Evolutionary conservation across 2,329 filamentous ascomycete genomes (phyloP).

Genomic region (Cladosporium halotolerans): DNA sequence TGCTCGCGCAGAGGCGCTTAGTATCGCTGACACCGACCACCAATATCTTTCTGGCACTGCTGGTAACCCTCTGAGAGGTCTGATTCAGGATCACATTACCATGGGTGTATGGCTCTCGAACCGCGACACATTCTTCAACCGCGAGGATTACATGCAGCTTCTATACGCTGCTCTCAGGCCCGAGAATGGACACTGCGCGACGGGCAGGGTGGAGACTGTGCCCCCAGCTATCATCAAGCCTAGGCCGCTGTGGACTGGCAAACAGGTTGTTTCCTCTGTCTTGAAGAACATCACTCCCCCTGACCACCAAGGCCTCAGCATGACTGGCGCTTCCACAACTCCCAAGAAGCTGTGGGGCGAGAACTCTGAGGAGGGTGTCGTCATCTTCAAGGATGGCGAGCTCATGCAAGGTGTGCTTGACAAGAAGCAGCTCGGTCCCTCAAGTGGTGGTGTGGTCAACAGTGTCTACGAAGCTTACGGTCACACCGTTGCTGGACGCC

Average conservation of each 20-base stretch:
- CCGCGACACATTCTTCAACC: conserved; percentile 83
- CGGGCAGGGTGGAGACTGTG: conserved; percentile 73
- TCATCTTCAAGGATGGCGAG: conserved; percentile 80
- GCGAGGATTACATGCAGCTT: conserved; percentile 86
- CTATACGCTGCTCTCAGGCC: conserved; percentile 84
- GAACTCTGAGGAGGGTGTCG: conserved; percentile 68
- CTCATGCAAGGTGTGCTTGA: conserved; percentile 88
- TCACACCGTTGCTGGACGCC: conserved; percentile 73
- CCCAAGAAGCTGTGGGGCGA: conserved; percentile 73
- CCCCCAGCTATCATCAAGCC: conserved; percentile 79
- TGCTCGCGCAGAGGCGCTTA: conserved; percentile 83
- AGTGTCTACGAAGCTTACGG: conserved; percentile 91
- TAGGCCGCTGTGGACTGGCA: conserved; percentile 81
- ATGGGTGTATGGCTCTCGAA: conserved; percentile 88
- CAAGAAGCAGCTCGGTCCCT: conserved; percentile 89
- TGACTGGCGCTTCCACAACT: conserved; percentile 73
- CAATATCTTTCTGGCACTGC: conserved; percentile 93
- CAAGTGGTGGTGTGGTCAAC: conserved; percentile 80
- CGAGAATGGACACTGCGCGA: conserved; percentile 80
- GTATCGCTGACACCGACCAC: conserved; percentile 92
- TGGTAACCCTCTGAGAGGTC: conserved; percentile 85
- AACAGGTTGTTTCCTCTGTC: conserved; percentile 89
- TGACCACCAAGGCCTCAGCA: conserved; percentile 68
- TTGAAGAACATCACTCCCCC: conserved; percentile 83
- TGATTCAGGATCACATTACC: conserved; percentile 98